phyloP scores from a whole-genome alignment of 495 filamentous ascomycete species.

The Neurospora cerealis region DNA sequence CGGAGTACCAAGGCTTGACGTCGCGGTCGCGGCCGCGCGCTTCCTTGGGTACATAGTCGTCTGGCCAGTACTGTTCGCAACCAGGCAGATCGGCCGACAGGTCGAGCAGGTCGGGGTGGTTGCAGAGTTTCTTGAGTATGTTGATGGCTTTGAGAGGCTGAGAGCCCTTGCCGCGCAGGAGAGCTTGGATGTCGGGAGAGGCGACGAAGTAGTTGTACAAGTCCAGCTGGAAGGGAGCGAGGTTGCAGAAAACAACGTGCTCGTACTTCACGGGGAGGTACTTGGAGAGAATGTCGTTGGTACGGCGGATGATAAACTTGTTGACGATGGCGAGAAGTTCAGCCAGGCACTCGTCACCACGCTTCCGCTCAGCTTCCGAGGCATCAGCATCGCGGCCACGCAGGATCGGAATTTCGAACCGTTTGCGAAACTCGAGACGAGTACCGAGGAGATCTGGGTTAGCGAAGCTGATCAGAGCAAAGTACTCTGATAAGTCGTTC shows the following conservation, averaged over 20 bases:
- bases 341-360: conserved; percentile 71
- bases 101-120: conserved; percentile 90
- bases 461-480: conserved; percentile 90
- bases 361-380: conserved; percentile 68
- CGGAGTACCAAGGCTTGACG: conserved; percentile 90
- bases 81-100: conserved; percentile 79
- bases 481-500: conserved; percentile 96
- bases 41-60: conserved; percentile 84
- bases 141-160: conserved; percentile 95
- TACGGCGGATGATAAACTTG: conserved; percentile 97
- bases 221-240: conserved; percentile 82
- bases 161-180: conserved; percentile 89
- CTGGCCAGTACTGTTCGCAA: conserved; percentile 71
- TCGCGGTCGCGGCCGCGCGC: conserved; percentile 82
- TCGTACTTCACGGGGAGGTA: conserved; percentile 99
- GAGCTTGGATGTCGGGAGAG: conserved; percentile 85
- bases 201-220: conserved; percentile 96
- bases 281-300: conserved; percentile 96
- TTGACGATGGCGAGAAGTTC: conserved; percentile 84
- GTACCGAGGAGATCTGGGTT: conserved; percentile 89
- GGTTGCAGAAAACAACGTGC: conserved; percentile 98
- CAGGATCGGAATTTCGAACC: conserved; percentile 87
- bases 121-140: conserved; percentile 96
- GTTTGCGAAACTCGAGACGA: conserved; percentile 86
- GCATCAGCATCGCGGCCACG: conserved; percentile 87